Base-by-base conservation (phyloP, 2,329 filamentous ascomycete species). In the Aspergillus aculeatinus region DNA sequence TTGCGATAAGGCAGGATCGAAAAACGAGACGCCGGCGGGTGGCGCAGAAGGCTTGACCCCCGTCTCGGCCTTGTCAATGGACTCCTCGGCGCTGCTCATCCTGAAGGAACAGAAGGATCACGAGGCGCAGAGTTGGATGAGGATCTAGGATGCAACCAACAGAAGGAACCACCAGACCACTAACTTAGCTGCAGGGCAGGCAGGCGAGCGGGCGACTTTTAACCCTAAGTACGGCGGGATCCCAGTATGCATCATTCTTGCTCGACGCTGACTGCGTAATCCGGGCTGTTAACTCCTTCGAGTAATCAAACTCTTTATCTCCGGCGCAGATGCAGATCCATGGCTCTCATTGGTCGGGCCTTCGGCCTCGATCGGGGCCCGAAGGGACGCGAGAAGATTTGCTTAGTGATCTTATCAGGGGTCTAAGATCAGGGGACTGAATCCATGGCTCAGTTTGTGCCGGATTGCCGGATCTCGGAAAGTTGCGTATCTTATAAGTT, bases 11-110 rank as follows among this genome's bases (percentile, higher is more conserved):
- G 67, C 63, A 12, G 71, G 63, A 50, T 73, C 65, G 27, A 71
- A 70, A 53, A 74, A 71, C 9, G 67, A 67, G 31, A 73, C 70
- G 2, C 69, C 57, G 9, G 53, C 51, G 1, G 66, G 61, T 49
- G 63, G 65, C 33, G 44, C 21, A 23, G 57, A 53, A 16, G 27
- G 16, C 59, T 63, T 63, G 12, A 60, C 51, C 4, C 53, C 63
- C 14, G 52, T 33, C 48, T 63, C 62, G 16, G 51, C 49, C 44
- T 59, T 56, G 21, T 61, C 51, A 0, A 44, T 19, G 39, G 39
- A 44, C 7, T 44, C 50, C 49, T 59, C 59, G 4, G 59, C 52
- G 49, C 42, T 33, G 25, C 60, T 53, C 60, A 59, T 61, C 19
- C 19, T 56, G 12, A 33, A 5, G 21, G 29, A 11, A 14, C 23